Evolutionary conservation across 2,329 filamentous ascomycete genomes (phyloP).

Genomic region (Trichoderma sp.): DNA sequence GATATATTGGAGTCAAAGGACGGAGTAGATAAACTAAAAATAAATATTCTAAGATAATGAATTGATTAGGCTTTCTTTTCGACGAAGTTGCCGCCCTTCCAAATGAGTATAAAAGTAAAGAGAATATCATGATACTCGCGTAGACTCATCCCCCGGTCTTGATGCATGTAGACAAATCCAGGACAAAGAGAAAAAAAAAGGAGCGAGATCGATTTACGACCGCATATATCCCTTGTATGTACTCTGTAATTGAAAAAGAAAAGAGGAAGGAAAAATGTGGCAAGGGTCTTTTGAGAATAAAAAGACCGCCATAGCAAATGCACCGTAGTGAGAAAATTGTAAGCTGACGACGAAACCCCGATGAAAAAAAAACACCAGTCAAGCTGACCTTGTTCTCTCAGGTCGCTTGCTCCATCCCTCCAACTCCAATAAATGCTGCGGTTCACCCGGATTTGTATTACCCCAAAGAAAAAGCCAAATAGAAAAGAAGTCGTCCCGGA

Average conservation of each 20-base stretch:
- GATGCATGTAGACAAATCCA: conserved; percentile 10
- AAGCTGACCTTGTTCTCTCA: background rate
- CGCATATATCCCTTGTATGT: background rate
- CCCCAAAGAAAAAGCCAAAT: background rate
- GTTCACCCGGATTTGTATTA: background rate
- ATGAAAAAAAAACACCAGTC: conserved; percentile 1
- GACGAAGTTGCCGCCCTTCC: background rate
- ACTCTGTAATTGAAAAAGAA: conserved; percentile 4
- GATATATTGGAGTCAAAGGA: background rate
- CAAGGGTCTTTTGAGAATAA: background rate
- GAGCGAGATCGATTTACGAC: background rate
- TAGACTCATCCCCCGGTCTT: conserved; percentile 17
- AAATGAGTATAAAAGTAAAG: background rate
- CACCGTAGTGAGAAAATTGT: background rate
- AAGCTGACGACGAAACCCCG: conserved; percentile 3
- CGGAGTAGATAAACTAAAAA: background rate
- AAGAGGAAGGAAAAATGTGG: background rate
- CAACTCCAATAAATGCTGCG: conserved; percentile 7
- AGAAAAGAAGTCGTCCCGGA: background rate
- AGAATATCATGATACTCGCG: conserved; percentile 25
- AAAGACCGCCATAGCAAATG: background rate
- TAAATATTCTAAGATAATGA: background rate
- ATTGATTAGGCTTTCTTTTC: background rate
- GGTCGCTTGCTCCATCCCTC: background rate
- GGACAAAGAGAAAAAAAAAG: conserved; percentile 7